Evolutionary conservation across 2,329 filamentous ascomycete species (phyloP).

Genomic region (Pseudocercospora musae): DNA sequence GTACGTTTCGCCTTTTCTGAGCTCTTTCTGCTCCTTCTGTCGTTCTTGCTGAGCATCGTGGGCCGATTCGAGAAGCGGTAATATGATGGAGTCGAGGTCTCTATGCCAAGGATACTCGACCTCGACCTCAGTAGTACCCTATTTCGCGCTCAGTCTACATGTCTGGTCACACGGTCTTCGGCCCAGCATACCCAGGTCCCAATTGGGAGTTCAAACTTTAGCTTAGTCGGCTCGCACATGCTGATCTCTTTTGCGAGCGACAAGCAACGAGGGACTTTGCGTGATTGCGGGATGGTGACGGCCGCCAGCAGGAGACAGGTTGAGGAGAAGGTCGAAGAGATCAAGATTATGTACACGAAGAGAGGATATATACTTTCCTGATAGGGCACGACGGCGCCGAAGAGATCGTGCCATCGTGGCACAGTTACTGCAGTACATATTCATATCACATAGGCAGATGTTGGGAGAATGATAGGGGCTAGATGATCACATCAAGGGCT

Average conservation of each 20-base stretch:
- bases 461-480: not conserved
- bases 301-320: not conserved
- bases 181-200: conserved; percentile 11
- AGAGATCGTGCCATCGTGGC: not conserved
- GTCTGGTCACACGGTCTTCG: not conserved
- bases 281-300: not conserved
- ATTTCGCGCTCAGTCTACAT: not conserved
- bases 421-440: too few species aligned
- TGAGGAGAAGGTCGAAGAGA: not conserved
- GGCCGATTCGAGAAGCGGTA: conserved; percentile 13
- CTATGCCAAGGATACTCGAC: conserved; percentile 18
- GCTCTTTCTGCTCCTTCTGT: conserved; percentile 10
- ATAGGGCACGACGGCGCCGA: not conserved
- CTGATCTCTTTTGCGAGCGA: not conserved
- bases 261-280: not conserved
- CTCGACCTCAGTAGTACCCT: conserved; percentile 12
- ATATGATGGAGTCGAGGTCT: conserved; percentile 15
- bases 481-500: not conserved
- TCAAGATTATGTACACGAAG: not conserved
- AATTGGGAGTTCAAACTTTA: conserved; percentile 17
- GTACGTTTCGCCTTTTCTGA: not conserved
- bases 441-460: not conserved
- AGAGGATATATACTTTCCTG: not conserved
- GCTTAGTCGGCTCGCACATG: conserved; percentile 7
- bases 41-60: conserved; percentile 13